Evolutionary conservation across 169 alveolate genomes (phyloP).

Genomic region (Perkinsus olseni): DNA sequence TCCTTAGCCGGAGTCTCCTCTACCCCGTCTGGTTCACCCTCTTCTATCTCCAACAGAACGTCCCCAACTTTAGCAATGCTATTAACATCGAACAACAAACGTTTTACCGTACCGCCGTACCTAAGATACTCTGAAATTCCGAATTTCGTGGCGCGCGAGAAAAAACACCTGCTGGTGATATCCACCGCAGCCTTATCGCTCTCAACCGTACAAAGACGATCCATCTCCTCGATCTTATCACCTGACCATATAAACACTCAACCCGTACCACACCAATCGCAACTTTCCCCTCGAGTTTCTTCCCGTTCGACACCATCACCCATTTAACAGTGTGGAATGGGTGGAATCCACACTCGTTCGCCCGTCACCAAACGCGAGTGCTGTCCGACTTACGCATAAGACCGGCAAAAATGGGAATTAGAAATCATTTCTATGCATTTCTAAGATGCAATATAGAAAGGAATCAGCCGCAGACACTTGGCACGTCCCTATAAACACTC

Average conservation of each 20-base stretch:
- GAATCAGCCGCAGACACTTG: no score
- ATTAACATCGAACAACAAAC: not conserved
- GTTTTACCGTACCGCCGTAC: not conserved
- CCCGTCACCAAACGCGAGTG: no score
- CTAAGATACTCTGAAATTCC: constrained; percentile 42
- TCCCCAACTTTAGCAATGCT: constrained; percentile 47
- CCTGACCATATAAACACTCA: constrained; percentile 55
- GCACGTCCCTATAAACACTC: no score
- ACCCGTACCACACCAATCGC: not conserved
- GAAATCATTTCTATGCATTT: no score
- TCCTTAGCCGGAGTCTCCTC: constrained; percentile 7
- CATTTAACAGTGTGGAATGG: no score
- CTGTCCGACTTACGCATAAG: no score
- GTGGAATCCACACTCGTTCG: no score
- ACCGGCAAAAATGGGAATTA: no score
- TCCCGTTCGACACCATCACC: no score
- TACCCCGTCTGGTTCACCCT: constrained; percentile 13
- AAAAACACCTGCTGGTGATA: constrained; percentile 67
- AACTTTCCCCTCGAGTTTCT: no score
- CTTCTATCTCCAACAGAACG: constrained; percentile 59
- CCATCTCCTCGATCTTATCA: constrained; percentile 80
- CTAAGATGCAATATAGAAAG: no score
- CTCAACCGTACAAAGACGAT: constrained; percentile 79
- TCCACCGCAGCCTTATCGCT: constrained; percentile 89
- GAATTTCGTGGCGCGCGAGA: not conserved